Base-by-base conservation (phyloP, 495 filamentous ascomycete genomes). In the Daldinia concentrica region DNA sequence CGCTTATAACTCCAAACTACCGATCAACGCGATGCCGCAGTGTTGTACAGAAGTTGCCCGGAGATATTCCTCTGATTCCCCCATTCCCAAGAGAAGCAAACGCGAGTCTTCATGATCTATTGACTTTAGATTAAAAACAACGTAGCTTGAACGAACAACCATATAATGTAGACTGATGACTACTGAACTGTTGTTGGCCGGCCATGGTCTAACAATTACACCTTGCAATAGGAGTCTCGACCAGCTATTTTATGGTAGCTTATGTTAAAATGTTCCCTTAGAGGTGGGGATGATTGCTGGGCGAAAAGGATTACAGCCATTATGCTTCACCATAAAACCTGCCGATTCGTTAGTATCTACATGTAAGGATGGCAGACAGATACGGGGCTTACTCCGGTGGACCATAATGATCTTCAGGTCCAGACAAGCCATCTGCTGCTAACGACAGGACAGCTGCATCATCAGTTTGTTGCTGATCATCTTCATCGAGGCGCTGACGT, bases 371-470 rank as follows among this genome's bases (percentile, higher is more conserved):
- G 37, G 45, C 6, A 39, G 41, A 27, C 22, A 27, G 65, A 17
- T 5, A 4, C 50, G 11, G 6, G 26, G 71, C 81, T 71, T 73
- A 84, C 82, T 82, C 82, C 22, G 74, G 60, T 6, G 73, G 62
- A 1, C 52, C 59, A 58, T 79, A 84, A 24, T 69, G 64, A 24
- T 82, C 79, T 19, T 69, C 78, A 15, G 52, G 32, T n/a, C 72
- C 45, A 0, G 78, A 58, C 19, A 82, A 66, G 64, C 79, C 82
- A 50, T 83, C 79, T 14, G 75, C 74, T 27, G 78, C 71, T 14
- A 84, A 71, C 24, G 79, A 80, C 36, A 84, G 50, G 39, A 82
- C 78, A 1, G 79, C 81, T 50, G 79, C 82, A 19, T 84, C 82
- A 6, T 80, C 78, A 19, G 79, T 68, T 11, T 76, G 56, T 17